These are phyloP conservation scores for Epichloe sp. DNA, from an alignment of 2,329 filamentous ascomycete genomes.

Conservation along the genomic window DNA sequence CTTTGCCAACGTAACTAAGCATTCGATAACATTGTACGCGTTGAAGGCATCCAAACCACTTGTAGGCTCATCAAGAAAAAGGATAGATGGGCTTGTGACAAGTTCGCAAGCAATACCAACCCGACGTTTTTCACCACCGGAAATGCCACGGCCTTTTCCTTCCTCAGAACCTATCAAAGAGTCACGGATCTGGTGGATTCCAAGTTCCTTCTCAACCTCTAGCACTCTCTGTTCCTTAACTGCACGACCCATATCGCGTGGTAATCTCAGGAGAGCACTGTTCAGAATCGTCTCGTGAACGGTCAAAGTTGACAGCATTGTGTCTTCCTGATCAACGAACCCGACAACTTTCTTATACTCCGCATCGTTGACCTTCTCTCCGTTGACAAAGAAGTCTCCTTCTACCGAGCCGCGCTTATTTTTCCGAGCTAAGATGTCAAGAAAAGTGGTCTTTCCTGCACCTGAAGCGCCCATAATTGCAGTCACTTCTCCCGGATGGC, in stretches of 20 bases:
- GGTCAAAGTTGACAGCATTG: conserved; percentile 87
- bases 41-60: conserved; percentile 95
- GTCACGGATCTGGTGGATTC: conserved; percentile 86
- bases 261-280: conserved; percentile 83
- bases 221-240: conserved; percentile 86
- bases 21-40: conserved; percentile 96
- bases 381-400: conserved; percentile 86
- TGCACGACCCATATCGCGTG: conserved; percentile 72
- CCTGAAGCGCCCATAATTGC: conserved; percentile 98
- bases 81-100: conserved; percentile 90
- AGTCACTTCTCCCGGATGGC: conserved; percentile 88
- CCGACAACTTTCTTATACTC: conserved; percentile 89
- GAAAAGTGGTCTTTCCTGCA: conserved; percentile 91
- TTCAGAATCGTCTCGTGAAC: conserved; percentile 97
- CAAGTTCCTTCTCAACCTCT: conserved; percentile 91
- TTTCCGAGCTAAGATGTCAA: conserved; percentile 91
- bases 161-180: conserved; percentile 95
- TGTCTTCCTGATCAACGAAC: conserved; percentile 97
- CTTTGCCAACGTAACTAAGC: conserved; percentile 85
- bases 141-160: conserved; percentile 85
- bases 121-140: conserved; percentile 88
- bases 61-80: conserved; percentile 94
- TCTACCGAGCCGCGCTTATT: conserved; percentile 75
- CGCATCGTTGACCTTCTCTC: conserved; percentile 70
- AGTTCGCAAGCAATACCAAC: conserved; percentile 96